Evolutionary conservation across 768 basidiomycete species (phyloP), one percentile per base, ranked within the genome.

Genomic region (Podaxis sp.): DNA sequence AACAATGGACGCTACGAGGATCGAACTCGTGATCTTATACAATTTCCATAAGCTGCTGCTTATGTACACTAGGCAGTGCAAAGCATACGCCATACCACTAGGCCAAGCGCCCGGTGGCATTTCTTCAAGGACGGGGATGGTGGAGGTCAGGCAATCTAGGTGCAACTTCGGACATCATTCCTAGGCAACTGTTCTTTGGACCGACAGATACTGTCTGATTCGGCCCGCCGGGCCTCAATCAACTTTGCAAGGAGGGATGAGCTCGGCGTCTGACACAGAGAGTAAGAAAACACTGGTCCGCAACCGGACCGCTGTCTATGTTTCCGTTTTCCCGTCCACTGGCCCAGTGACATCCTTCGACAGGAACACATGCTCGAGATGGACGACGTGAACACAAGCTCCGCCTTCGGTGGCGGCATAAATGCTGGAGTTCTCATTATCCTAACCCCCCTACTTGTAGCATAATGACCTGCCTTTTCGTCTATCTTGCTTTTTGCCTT

Each of bases 71-170:
- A 14, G 0, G 0, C 6, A 32, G 52, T 61, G 59, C 59, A 61
- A 61, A 61, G 59, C 59, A 61, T 61, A 61, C 59, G 59, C 59
- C 59, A 61, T 61, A 61, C 59, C 59, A 61, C 59, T 61, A 61
- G 59, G 59, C 59, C 59, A 61, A 61, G 59, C 47, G 59, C 59
- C 59, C 35, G 1, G 4, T 14, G 14, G 18, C 6, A 11, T 1
- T 21, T 1, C 21, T 1, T 21, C 21, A 21, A 21, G 32, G 32
- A 7, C 32, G 9, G 32, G 9, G 28, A 7, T 9, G 32, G 7
- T 32, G 32, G 32, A 32, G 32, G 32, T 32, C 32, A 32, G 32
- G 7, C 32, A 32, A 32, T 1, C 32, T 32, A 9, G 7, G 32
- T 32, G 7, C 28, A 32, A 32, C 7, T 32, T 32, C 23, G 28